Evolutionary conservation across 208 protist genomes (phyloP).

Genomic region (Acanthamoeba healyi): DNA sequence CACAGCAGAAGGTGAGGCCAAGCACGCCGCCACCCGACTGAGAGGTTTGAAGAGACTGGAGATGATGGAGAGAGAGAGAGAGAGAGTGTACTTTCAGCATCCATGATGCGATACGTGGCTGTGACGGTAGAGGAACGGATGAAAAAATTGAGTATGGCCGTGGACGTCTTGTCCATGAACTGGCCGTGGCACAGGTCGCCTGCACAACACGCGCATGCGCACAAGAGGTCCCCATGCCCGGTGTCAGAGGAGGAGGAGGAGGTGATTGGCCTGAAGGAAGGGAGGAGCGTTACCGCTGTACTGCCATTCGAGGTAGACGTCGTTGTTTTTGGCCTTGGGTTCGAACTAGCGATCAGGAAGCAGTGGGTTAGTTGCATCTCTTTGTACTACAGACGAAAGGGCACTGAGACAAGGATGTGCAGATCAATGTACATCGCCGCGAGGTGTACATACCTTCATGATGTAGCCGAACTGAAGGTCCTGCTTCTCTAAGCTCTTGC

Average conservation of each 20-base stretch:
- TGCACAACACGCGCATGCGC: background rate
- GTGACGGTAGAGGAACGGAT: constrained; percentile 77
- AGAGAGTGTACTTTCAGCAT: constrained; percentile 73
- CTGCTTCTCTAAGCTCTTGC: constrained; percentile 78
- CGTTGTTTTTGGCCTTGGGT: constrained; percentile 63
- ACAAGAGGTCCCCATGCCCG: no score
- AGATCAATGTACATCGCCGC: background rate
- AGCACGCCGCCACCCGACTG: no score
- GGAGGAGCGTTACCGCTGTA: constrained; percentile 71
- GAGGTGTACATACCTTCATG: constrained; percentile 76
- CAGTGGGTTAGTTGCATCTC: no score
- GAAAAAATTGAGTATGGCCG: constrained; percentile 84
- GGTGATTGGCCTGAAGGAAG: no score
- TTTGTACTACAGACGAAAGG: background rate
- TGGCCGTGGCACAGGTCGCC: constrained; percentile 74
- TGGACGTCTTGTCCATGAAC: constrained; percentile 73
- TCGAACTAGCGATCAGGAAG: constrained; percentile 33
- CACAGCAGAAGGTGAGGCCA: background rate
- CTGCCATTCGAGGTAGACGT: constrained; percentile 80
- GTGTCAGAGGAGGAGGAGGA: no score
- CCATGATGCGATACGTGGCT: constrained; percentile 80
- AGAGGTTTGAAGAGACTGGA: no score
- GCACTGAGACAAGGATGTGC: background rate
- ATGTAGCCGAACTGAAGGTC: constrained; percentile 82
- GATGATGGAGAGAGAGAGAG: background rate